A percentile compares a stretch with the other conserved stretches of the same genome.
These are phyloP conservation scores for Colletotrichum graminicola DNA, from an alignment of 2,329 filamentous ascomycete species.

Conservation along the genomic window DNA sequence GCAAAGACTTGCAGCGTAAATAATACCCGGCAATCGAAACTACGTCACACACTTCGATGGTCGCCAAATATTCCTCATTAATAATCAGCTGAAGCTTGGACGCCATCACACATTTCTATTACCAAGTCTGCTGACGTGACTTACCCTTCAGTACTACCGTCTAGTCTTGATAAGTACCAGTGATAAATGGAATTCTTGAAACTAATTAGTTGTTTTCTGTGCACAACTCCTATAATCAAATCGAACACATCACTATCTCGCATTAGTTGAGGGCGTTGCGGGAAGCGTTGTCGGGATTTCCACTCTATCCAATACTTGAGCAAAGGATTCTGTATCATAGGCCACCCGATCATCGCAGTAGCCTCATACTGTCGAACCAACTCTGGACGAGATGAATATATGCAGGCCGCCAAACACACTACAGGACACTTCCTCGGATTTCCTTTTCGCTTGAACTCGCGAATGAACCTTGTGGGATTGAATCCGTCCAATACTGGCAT, in stretches of 20 bases:
- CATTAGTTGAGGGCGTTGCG: not conserved
- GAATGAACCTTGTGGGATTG: slow-evolving; percentile 55
- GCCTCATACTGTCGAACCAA: not conserved
- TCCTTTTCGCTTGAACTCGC: slow-evolving; percentile 55
- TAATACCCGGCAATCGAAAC: not conserved
- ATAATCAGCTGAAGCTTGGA: too few species aligned
- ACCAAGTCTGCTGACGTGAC: too few species aligned
- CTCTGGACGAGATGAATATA: not conserved
- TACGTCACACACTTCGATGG: too few species aligned
- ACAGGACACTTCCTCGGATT: slow-evolving; percentile 53
- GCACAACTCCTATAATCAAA: not conserved
- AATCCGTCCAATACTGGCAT: slow-evolving; percentile 61
- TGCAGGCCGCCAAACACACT: slow-evolving; percentile 44
- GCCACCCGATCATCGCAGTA: not conserved
- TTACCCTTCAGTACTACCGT: too few species aligned
- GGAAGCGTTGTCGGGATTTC: not conserved
- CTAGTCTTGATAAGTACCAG: too few species aligned
- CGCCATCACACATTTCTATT: not conserved
- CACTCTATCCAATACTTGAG: not conserved
- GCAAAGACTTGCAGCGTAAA: not conserved
- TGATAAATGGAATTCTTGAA: not conserved
- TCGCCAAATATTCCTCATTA: too few species aligned
- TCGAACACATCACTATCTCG: not conserved
- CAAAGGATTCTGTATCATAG: not conserved
- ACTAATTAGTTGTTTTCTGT: not conserved